Evolutionary conservation across 192 early-diverging fungal genomes (phyloP).

Genomic region (Allomyces macrogynus): DNA sequence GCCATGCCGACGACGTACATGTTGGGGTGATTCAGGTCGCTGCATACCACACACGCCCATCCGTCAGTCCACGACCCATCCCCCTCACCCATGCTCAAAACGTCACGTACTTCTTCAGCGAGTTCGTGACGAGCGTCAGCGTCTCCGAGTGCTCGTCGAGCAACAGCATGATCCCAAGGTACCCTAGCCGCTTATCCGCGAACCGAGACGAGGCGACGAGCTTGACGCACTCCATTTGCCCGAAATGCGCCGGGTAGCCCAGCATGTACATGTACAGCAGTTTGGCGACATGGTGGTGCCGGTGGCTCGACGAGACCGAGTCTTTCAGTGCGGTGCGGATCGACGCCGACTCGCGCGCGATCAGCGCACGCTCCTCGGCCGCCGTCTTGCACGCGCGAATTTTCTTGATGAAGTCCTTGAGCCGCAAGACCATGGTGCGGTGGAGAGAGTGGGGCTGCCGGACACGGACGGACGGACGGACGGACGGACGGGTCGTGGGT

Average conservation of each 20-base stretch:
- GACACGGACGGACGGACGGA: too few relatives aligned
- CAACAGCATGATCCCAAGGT: conserved; percentile 90
- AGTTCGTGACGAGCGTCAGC: conserved; percentile 92
- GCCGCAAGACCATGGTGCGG: too few relatives aligned
- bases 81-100: too few relatives aligned
- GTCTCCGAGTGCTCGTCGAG: conserved; percentile 95
- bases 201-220: conserved; percentile 84
- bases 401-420: conserved; percentile 82
- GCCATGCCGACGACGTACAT: conserved; percentile 92
- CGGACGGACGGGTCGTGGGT: too few relatives aligned
- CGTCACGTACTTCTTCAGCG: conserved; percentile 82
- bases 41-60: conserved; percentile 14
- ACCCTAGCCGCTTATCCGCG: conserved; percentile 89
- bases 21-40: conserved; percentile 85
- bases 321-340: conserved; percentile 95
- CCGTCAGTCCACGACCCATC: conserved; percentile 1
- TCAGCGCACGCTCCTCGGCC: conserved; percentile 92
- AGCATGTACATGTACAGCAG: conserved; percentile 96
- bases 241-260: conserved; percentile 96
- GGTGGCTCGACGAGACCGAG: conserved; percentile 59
- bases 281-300: conserved; percentile 87
- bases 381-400: conserved; percentile 95
- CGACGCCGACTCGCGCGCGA: conserved; percentile 83
- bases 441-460: too few relatives aligned
- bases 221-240: conserved; percentile 97